Conservation (phyloP, 2,329 filamentous ascomycete species). For the Rhinocladiella similis region DNA sequence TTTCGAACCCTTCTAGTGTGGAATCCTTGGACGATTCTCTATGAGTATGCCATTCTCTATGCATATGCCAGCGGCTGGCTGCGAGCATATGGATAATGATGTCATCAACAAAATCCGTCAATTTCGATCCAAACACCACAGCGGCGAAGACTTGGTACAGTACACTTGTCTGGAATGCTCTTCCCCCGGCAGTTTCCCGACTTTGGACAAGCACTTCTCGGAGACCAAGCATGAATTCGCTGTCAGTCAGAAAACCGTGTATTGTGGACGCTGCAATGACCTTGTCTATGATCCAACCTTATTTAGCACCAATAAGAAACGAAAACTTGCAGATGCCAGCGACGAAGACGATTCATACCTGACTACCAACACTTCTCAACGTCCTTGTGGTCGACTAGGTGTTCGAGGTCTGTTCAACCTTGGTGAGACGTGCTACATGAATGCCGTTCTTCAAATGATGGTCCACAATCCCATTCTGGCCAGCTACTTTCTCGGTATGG, state of each 20-base stretch:
- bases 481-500: conserved; percentile 89
- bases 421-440: conserved; percentile 98
- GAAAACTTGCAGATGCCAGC: conserved; percentile 36
- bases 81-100: conserved; percentile 27
- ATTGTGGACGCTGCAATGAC: conserved; percentile 28
- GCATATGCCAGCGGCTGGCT: conserved; percentile 26
- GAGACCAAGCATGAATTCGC: conserved; percentile 28
- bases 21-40: neutral
- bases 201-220: conserved; percentile 26
- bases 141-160: conserved; percentile 24
- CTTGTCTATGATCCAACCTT: conserved; percentile 28
- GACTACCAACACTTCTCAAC: conserved; percentile 41
- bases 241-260: conserved; percentile 23
- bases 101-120: conserved; percentile 21
- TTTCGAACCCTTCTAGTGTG: neutral
- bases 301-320: conserved; percentile 33
- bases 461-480: conserved; percentile 90
- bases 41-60: conserved; percentile 16
- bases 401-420: conserved; percentile 94
- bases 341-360: conserved; percentile 60
- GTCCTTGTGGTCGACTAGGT: conserved; percentile 82
- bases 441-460: conserved; percentile 89
- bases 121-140: conserved; percentile 10
- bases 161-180: conserved; percentile 28
- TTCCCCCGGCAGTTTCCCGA: conserved; percentile 19